Evolutionary conservation across 345 rosid species (phyloP), one percentile per base, ranked within the genome.

Genomic region (Gossypium turneri): DNA sequence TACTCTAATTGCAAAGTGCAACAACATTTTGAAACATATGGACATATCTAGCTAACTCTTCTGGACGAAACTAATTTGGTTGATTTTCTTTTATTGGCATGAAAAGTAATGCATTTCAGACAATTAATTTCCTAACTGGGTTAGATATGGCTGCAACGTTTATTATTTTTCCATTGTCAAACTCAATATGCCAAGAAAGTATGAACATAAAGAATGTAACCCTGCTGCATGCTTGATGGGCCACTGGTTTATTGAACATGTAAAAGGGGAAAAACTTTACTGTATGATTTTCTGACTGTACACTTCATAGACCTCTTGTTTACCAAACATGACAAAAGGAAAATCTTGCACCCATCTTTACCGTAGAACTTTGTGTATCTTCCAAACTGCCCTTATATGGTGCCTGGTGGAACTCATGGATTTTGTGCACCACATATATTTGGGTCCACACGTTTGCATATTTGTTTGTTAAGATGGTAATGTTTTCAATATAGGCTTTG

Each of bases 391-490:
- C 15, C 0, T 22, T 58, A 12, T 50, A 50, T 47, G 51, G 29
- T 22, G 25, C 61, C 29, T 57, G 61, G 29, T 57, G 29, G 61
- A 20, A 57, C 12, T 57, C 61, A 20, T 57, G 29, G 61, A 22
- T 10, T 58, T 22, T 10, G 62, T 58, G 12, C 16, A 22, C 16
- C 29, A 10, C 2, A 58, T 1, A 12, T 22, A 58, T 58, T 57
- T 57, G 24, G 20, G 60, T 22, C 15, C 16, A 11, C 7, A 11
- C 7, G 4, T 58, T 27, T 11, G 1, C 2, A 0, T 58, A 7
- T 24, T 43, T 43, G 15, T 64, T 64, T 64, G 70, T 43, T 65
- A 65, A 65, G 17, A 24, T 58, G 63, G 63, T 58, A 58, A 12
- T 58, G 34, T 58, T 24, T 58, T 4, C 63, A 12, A 55, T 55